Base-by-base conservation (phyloP, 257 asterid species). In the Nemophila menziesii region DNA sequence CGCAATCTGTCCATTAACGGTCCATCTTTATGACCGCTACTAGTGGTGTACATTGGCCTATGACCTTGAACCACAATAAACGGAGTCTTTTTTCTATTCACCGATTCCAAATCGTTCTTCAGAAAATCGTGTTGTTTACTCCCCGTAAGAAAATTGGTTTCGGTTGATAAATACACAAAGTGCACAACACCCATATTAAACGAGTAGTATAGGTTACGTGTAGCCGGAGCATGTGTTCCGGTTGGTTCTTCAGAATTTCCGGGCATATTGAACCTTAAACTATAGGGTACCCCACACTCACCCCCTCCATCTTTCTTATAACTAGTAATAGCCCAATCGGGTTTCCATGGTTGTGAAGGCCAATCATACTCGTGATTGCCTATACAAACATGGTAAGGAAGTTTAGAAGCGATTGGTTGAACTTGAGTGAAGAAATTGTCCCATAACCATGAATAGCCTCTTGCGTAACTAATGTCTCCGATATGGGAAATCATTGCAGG, bases 351-450 rank as follows among this genome's bases (percentile, higher is more conserved):
- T 65, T 89, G 95, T 20, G 54, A 49, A 0, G 74, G 95, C 94
- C 95, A 89, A 49, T 89, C 86, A 40, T 89, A 89, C 54, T 89
- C 98, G 7, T 89, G 95, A 63, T 89, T 89, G 39, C 98, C 98
- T 1, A 84, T 80, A 55, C 98, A 89, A 2, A 89, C 98, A 51
- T 80, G 93, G 64, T 89, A 84, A 0, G 98, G 94, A 7, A 77
- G 82, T 58, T 44, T 64, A 56, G 95, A 75, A 4, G 95, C 95
- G 33, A 89, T 48, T 0, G 87, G 79, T 43, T 89, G 86, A 11
- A 89, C 69, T 66, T 84, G 98, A 57, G 74, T 16, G 45, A 89
- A 89, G 16, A 89, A 89, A 60, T 75, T 74, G 55, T 89, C 98
- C 98, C 98, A 89, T 56, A 89, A 27, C 98, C 98, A 89, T 13